Conservation (phyloP, 371 early-diverging fungal species). For the Mucor circinelloides region DNA sequence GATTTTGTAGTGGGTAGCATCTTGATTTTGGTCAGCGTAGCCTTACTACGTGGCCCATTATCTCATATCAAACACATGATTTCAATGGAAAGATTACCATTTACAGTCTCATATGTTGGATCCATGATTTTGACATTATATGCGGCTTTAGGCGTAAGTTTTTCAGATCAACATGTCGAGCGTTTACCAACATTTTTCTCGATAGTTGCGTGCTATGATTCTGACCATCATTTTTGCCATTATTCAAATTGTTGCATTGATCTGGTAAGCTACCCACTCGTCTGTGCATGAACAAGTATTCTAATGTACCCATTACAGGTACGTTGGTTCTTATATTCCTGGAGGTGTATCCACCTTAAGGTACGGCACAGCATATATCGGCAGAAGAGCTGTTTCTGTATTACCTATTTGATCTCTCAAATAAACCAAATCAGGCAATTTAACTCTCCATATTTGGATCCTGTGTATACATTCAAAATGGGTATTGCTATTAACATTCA, state of each 20-base stretch:
- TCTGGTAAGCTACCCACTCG: conserved; percentile 49
- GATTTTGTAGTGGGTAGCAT: conserved; percentile 44
- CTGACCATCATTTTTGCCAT: conserved; percentile 61
- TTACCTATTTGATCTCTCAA: conserved; percentile 39
- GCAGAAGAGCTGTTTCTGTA: conserved; percentile 49
- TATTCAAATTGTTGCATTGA: conserved; percentile 61
- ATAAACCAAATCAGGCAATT: background rate
- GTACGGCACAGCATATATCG: conserved; percentile 49
- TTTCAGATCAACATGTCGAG: background rate
- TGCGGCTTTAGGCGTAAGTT: conserved; percentile 59
- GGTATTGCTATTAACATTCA: too few relatives aligned
- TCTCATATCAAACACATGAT: conserved; percentile 64
- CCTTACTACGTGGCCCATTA: conserved; percentile 66
- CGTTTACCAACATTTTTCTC: background rate
- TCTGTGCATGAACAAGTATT: background rate
- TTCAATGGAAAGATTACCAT: conserved; percentile 60
- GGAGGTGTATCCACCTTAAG: conserved; percentile 54
- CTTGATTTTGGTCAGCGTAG: conserved; percentile 56
- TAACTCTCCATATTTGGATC: too few relatives aligned
- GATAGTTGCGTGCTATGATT: conserved; percentile 48
- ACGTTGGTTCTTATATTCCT: conserved; percentile 57
- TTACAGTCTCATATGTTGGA: conserved; percentile 62
- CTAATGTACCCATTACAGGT: conserved; percentile 22
- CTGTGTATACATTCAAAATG: too few relatives aligned
- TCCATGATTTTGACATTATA: conserved; percentile 65